phyloP scores from a whole-genome alignment of 2,329 filamentous ascomycete genomes.

The Lasiodiplodia theobromae region DNA sequence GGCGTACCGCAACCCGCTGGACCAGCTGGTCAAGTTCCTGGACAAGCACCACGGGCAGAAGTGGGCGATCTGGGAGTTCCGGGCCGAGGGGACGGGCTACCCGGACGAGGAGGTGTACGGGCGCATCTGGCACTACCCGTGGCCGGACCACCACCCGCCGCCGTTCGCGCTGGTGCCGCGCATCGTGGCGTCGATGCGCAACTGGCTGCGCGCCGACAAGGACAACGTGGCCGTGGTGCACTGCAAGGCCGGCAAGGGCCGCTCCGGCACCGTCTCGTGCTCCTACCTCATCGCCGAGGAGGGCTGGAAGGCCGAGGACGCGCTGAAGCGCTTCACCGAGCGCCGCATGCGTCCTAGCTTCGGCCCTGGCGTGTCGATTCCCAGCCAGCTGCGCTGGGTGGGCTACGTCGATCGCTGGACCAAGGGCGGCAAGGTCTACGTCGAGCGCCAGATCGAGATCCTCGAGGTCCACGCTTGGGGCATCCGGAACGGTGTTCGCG shows the following conservation, averaged over 20 bases:
- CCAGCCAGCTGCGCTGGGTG: conserved; percentile 88
- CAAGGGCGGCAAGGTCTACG: conserved; percentile 75
- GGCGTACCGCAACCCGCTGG: conserved; percentile 92
- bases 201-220: conserved; percentile 69
- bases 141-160: conserved; percentile 96
- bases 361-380: conserved; percentile 88
- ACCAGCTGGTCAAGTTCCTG: conserved; percentile 85
- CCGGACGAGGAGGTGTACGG: conserved; percentile 87
- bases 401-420: conserved; percentile 90
- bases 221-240: conserved; percentile 86
- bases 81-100: conserved; percentile 95
- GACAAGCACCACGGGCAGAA: conserved; percentile 81
- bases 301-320: conserved; percentile 70
- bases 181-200: conserved; percentile 90
- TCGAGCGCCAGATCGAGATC: conserved; percentile 83
- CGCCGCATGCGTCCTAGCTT: conserved; percentile 89
- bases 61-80: conserved; percentile 98
- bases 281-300: conserved; percentile 91
- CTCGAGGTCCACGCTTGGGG: conserved; percentile 92
- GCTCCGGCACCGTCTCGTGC: conserved; percentile 86
- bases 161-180: conserved; percentile 88
- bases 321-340: conserved; percentile 75
- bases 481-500: conserved; percentile 83
- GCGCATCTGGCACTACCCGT: conserved; percentile 89
- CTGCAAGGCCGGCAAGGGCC: conserved; percentile 95